Percentiles rank a stretch among this genome's conserved stretches.
phyloP scores from a whole-genome alignment of 768 basidiomycete species.

The Rhizopogon sp. region DNA sequence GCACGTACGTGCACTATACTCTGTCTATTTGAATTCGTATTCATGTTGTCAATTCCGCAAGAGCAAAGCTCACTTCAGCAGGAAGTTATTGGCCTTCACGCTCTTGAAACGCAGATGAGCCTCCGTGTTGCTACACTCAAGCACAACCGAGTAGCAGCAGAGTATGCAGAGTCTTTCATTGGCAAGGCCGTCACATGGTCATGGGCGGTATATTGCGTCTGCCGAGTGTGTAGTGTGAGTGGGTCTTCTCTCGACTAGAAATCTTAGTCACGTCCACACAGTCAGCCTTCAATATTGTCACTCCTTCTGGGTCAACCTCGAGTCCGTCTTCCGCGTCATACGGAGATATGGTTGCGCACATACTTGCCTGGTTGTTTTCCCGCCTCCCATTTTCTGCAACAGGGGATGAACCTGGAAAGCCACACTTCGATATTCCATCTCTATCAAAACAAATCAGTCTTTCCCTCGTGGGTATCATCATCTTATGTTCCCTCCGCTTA shows the following conservation, averaged over 20 bases:
- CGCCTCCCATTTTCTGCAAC: slow-evolving; percentile 24
- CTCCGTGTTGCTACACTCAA: slow-evolving; percentile 49
- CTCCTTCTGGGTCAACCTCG: slow-evolving; percentile 21
- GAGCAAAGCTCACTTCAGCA: slow-evolving; percentile 37
- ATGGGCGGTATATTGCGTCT: slow-evolving; percentile 65
- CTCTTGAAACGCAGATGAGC: slow-evolving; percentile 65
- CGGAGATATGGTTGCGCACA: slow-evolving; percentile 38
- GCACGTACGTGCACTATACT: slow-evolving; percentile 16
- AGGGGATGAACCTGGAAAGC: slow-evolving; percentile 14
- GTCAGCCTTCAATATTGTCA: slow-evolving; percentile 30
- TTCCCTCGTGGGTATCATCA: slow-evolving; percentile 69
- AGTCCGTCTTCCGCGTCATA: slow-evolving; percentile 36
- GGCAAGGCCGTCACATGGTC: slow-evolving; percentile 47
- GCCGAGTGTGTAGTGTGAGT: slow-evolving; percentile 59
- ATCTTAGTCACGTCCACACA: slow-evolving; percentile 14
- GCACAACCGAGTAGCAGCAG: slow-evolving; percentile 41
- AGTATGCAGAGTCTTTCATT: slow-evolving; percentile 48
- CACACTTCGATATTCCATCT: slow-evolving; percentile 31
- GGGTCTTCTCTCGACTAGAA: background rate
- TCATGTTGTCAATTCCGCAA: slow-evolving; percentile 11
- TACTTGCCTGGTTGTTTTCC: slow-evolving; percentile 36
- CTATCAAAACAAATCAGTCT: slow-evolving; percentile 57
- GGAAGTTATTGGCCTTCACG: slow-evolving; percentile 60
- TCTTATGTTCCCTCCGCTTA: slow-evolving; percentile 64
- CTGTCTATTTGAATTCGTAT: slow-evolving; percentile 5